Conservation (phyloP, 306 rosid species). For the Abrus pulchellus region DNA sequence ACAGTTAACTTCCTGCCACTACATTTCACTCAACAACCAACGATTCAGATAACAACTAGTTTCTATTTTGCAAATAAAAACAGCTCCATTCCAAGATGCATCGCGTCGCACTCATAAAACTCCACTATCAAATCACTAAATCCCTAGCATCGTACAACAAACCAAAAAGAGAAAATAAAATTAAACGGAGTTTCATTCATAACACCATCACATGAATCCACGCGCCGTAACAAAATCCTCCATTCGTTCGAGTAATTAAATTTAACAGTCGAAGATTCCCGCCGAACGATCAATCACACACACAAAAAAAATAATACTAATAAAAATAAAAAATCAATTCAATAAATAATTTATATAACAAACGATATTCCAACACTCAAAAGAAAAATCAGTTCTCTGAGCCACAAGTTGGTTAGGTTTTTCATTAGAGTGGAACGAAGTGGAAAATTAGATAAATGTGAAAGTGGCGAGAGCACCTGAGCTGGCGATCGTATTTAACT, state of each 20-base stretch:
- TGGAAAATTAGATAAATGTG: slow-evolving; percentile 25
- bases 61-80: not conserved
- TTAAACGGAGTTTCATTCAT: not conserved
- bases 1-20: not conserved
- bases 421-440: not conserved
- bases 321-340: not conserved
- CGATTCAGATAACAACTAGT: not conserved
- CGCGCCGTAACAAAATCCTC: not conserved
- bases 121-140: slow-evolving; percentile 12
- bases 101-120: not conserved
- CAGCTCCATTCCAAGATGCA: not conserved
- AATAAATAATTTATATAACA: not conserved
- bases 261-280: not conserved
- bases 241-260: not conserved
- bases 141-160: slow-evolving; percentile 17
- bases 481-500: slow-evolving; percentile 87
- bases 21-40: not conserved
- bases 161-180: not conserved
- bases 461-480: slow-evolving; percentile 59
- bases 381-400: not conserved
- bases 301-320: not conserved
- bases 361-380: not conserved
- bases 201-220: not conserved
- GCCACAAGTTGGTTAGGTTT: not conserved
- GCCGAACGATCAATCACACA: not conserved